Base-by-base conservation (phyloP, 129 eudicot genomes). In the Artemisia annua region DNA sequence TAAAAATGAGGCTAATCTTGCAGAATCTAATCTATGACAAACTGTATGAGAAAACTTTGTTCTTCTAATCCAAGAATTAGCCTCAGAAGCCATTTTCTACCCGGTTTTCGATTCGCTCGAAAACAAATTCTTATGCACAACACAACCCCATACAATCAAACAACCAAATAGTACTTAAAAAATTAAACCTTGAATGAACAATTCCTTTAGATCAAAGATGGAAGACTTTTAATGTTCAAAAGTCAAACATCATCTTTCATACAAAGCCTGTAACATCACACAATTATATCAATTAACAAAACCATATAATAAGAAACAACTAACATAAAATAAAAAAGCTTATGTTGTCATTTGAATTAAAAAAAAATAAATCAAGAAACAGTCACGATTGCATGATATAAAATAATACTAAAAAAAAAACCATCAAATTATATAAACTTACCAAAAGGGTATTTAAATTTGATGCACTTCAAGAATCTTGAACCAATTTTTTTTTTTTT, bases 51-150 rank as follows among this genome's bases (percentile, higher is more conserved):
- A 92, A 43, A 85, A 92, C 48, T 92, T 92, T 7, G 98, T 75
- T 78, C 98, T 87, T 79, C 98, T 85, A 26, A 89, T 82, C 98
- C 98, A 92, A 71, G 96, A 92, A 83, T 69, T 76, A 83, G 84
- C 83, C 76, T 85, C 88, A 53, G 79, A 89, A 19, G 82, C 90
- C 98, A 92, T 91, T 67, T 68, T 70, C 72, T 67, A 58, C 48
- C 61, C 28, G 66, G 76, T 35, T 57, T 66, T 75, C 3, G 13
- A 57, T 67, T 16, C 2, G 20, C 39, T 65, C 58, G 44, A 55
- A 20, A 75, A 55, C 72, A n/a, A 5, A 19, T 13, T 54, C 48
- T 66, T 57, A 75, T 43, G 15, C 61, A 60, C 77, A 59, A 72
- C 24, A 72, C 62, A 64, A 74, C 30, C 54, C 71, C 65, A 64